Percentiles rank a stretch among this genome's conserved stretches.
Evolutionary conservation across 345 rosid genomes (phyloP).

Genomic region (Crucihimalaya himalaica): DNA sequence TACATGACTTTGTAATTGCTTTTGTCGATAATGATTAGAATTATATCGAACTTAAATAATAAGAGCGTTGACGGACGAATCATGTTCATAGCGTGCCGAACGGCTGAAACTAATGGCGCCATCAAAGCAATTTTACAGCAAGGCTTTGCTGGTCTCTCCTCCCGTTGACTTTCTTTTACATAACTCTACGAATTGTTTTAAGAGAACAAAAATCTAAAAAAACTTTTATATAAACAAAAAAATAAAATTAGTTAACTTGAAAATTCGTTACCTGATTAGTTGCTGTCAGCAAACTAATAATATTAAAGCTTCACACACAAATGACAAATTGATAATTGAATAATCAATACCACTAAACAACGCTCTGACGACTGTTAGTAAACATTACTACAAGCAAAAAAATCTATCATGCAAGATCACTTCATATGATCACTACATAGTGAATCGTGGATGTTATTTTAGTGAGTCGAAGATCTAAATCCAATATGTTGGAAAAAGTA

Average conservation of each 20-base stretch:
- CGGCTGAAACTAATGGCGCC: constrained; percentile 33
- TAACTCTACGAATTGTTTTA: not conserved
- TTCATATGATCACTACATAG: too few species aligned
- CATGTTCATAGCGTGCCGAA: constrained; percentile 38
- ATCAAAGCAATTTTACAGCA: constrained; percentile 22
- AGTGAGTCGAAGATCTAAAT: not conserved
- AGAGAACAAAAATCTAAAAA: not conserved
- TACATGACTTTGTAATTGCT: constrained; percentile 6
- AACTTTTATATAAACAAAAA: not conserved
- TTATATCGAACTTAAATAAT: not conserved
- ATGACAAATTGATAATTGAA: not conserved
- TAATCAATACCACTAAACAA: not conserved
- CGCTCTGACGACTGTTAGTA: not conserved
- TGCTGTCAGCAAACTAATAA: not conserved
- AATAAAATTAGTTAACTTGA: not conserved
- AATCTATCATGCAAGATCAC: too few species aligned
- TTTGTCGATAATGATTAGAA: not conserved
- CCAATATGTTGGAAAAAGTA: not conserved
- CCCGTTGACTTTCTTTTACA: constrained; percentile 28
- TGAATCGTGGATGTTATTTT: not conserved
- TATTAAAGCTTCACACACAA: not conserved
- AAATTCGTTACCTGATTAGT: not conserved
- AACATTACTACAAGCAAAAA: not conserved
- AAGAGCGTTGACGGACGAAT: constrained; percentile 22
- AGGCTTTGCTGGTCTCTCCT: constrained; percentile 18